Conservation (phyloP, 106 monocot species). For the Allium cepa region DNA sequence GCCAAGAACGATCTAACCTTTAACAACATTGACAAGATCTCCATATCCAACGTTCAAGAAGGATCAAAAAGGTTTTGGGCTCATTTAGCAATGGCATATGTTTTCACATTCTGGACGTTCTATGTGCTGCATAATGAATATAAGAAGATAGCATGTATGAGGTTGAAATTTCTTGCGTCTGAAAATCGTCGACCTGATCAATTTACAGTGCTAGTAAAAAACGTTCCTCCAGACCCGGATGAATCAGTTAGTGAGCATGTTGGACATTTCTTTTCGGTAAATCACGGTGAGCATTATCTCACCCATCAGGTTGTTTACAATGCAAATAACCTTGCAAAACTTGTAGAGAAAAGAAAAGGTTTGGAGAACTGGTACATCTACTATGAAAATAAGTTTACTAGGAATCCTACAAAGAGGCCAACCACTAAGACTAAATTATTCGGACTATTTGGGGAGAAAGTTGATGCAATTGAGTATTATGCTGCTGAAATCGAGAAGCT, state of each 20-base stretch:
- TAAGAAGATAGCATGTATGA: constrained; percentile 38
- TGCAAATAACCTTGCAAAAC: constrained; percentile 52
- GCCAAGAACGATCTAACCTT: constrained; percentile 25
- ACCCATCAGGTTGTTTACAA: constrained; percentile 80
- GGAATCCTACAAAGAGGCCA: constrained; percentile 48
- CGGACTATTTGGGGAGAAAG: constrained; percentile 63
- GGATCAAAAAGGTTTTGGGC: constrained; percentile 74
- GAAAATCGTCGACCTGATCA: constrained; percentile 58
- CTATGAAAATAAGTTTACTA: constrained; percentile 56
- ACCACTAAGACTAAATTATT: constrained; percentile 67
- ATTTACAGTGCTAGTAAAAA: constrained; percentile 66
- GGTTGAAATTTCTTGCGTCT: constrained; percentile 66
- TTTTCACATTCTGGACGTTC: constrained; percentile 61
- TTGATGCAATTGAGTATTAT: constrained; percentile 76
- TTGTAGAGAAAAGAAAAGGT: constrained; percentile 61
- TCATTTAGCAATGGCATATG: constrained; percentile 50
- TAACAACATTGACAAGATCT: constrained; percentile 85
- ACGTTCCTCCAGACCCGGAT: constrained; percentile 84
- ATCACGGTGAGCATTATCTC: constrained; percentile 77
- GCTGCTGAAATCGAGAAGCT: constrained; percentile 32
- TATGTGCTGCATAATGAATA: constrained; percentile 53
- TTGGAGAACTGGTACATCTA: constrained; percentile 76
- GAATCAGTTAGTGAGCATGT: constrained; percentile 86
- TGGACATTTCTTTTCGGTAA: constrained; percentile 85
- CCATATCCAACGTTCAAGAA: constrained; percentile 70